Conservation (phyloP, 495 filamentous ascomycete genomes). For the Parachaetomium inaequale region DNA sequence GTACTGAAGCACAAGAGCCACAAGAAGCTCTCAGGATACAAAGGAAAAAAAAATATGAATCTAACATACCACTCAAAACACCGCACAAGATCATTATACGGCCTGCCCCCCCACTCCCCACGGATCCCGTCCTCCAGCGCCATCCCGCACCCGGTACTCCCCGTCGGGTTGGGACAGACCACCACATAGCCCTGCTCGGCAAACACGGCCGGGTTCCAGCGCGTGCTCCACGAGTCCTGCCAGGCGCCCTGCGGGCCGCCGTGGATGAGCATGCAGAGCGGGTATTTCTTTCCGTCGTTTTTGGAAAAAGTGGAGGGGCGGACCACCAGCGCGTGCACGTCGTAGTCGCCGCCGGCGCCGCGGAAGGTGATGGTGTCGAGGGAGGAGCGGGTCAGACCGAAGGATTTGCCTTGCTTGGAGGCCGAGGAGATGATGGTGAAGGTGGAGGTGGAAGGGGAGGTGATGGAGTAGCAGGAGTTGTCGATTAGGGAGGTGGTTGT, state of each 20-base stretch:
- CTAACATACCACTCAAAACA: conserved; percentile 79
- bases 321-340: conserved; percentile 75
- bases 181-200: conserved; percentile 90
- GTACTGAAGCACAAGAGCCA: too few relatives aligned
- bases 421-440: conserved; percentile 58
- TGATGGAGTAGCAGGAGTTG: conserved; percentile 61
- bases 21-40: too few relatives aligned
- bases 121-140: conserved; percentile 71
- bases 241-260: conserved; percentile 86
- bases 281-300: conserved; percentile 59
- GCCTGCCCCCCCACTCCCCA: conserved; percentile 71
- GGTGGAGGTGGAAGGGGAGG: conserved; percentile 50
- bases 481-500: conserved; percentile 65
- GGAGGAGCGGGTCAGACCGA: conserved; percentile 61
- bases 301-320: conserved; percentile 71
- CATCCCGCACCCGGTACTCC: conserved; percentile 82
- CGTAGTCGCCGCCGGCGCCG: conserved; percentile 45
- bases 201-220: conserved; percentile 90
- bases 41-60: too few relatives aligned
- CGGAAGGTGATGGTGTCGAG: conserved; percentile 70
- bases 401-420: conserved; percentile 62
- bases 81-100: conserved; percentile 77
- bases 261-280: conserved; percentile 78
- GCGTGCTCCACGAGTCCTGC: conserved; percentile 77
- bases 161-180: conserved; percentile 84